Percentiles rank a stretch among this genome's conserved stretches.
These are phyloP conservation scores for Phytophthora niederhauseri DNA, from an alignment of 352 stramenopile species.

Conservation along the genomic window DNA sequence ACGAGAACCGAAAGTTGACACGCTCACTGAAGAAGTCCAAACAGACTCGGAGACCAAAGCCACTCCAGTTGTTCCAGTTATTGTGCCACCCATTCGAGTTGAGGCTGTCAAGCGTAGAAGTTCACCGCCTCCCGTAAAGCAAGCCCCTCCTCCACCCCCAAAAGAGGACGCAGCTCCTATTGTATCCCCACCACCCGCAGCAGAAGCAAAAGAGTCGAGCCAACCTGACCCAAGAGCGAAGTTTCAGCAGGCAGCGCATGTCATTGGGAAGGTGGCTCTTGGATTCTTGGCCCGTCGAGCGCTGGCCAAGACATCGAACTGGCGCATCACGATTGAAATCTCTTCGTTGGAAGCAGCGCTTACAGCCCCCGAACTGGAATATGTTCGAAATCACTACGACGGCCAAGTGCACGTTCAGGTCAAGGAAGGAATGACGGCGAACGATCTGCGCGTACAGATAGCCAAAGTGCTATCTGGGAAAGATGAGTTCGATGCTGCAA, in stretches of 20 bases:
- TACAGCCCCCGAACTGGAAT: slow-evolving; percentile 36
- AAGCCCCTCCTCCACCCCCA: neutral
- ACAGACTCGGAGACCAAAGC: slow-evolving; percentile 25
- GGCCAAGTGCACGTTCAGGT: slow-evolving; percentile 43
- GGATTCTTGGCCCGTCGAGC: slow-evolving; percentile 47
- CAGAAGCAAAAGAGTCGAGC: slow-evolving; percentile 3
- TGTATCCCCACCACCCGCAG: neutral
- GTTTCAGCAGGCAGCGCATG: slow-evolving; percentile 40
- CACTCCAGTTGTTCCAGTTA: neutral
- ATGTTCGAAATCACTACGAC: slow-evolving; percentile 16
- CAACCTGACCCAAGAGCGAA: slow-evolving; percentile 12
- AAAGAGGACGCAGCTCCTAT: slow-evolving; percentile 5
- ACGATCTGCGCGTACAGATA: slow-evolving; percentile 54
- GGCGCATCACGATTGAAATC: slow-evolving; percentile 50
- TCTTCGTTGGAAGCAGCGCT: slow-evolving; percentile 37
- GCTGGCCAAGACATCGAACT: slow-evolving; percentile 56
- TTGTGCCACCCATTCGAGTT: slow-evolving; percentile 9
- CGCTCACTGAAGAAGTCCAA: slow-evolving; percentile 36
- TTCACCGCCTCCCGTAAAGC: slow-evolving; percentile 8
- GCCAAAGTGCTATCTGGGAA: slow-evolving; percentile 45
- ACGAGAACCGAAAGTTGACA: neutral
- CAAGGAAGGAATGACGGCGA: slow-evolving; percentile 61
- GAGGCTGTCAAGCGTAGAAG: slow-evolving; percentile 4
- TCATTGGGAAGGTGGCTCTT: slow-evolving; percentile 57
- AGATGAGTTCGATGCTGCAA: slow-evolving; percentile 19